phyloP scores from a whole-genome alignment of 108 stramenopile species.

The Stephanodiscus minutulus region DNA sequence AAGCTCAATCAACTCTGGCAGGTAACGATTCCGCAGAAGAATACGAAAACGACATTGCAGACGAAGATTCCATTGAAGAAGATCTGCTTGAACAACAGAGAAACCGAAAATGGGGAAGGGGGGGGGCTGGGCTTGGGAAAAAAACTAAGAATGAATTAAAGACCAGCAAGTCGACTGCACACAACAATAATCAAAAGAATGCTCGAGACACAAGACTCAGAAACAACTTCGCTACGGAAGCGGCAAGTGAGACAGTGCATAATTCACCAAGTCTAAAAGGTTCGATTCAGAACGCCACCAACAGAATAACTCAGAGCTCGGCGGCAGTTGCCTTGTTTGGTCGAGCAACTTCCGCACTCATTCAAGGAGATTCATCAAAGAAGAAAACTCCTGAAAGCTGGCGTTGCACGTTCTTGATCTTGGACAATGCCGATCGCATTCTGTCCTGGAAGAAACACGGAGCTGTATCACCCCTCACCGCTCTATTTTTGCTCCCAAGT shows the following conservation, averaged over 20 bases:
- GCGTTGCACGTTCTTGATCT: slow-evolving; percentile 59
- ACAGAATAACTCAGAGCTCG: slow-evolving; percentile 6
- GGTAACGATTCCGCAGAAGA: slow-evolving; percentile 12
- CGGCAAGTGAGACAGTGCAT: not conserved
- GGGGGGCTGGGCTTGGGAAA: slow-evolving; percentile 1
- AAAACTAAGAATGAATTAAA: slow-evolving; percentile 8
- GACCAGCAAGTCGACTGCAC: not conserved
- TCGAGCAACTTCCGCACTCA: slow-evolving; percentile 30
- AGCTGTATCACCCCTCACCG: slow-evolving; percentile 51
- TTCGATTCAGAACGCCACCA: slow-evolving; percentile 3
- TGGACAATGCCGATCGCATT: slow-evolving; percentile 76
- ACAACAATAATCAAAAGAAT: slow-evolving; percentile 8
- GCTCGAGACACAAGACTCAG: slow-evolving; percentile 16
- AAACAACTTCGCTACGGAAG: not conserved
- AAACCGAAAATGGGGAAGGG: not conserved
- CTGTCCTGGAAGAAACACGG: slow-evolving; percentile 45
- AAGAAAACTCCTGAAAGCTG: slow-evolving; percentile 8
- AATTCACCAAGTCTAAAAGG: slow-evolving; percentile 1
- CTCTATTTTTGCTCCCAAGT: slow-evolving; percentile 65
- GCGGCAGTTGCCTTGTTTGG: slow-evolving; percentile 41
- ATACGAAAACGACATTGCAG: slow-evolving; percentile 15
- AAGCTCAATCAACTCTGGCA: slow-evolving; percentile 3
- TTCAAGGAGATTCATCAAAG: slow-evolving; percentile 23
- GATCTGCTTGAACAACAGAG: slow-evolving; percentile 40
- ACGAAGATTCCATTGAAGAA: slow-evolving; percentile 39